phyloP scores from a whole-genome alignment of 2,329 filamentous ascomycete genomes.

The Cladobotryum mycophilum region DNA sequence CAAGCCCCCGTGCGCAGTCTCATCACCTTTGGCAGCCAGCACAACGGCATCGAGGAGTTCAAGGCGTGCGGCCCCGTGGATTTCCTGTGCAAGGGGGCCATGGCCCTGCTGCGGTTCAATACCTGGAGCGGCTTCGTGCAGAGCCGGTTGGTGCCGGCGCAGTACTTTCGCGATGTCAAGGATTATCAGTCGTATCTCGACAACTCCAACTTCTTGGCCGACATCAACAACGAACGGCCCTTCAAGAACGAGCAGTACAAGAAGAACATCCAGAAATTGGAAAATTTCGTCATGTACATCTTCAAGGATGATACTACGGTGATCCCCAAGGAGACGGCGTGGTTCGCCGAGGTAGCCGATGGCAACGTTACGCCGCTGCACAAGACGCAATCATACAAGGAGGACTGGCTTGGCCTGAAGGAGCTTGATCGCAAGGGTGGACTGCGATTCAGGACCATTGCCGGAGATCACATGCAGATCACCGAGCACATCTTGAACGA shows the following conservation, averaged over 20 bases:
- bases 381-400: constrained; percentile 67
- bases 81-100: constrained; percentile 73
- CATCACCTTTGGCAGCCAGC: constrained; percentile 84
- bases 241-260: constrained; percentile 70
- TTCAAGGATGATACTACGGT: constrained; percentile 83
- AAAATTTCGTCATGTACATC: constrained; percentile 81
- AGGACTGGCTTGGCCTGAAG: constrained; percentile 90
- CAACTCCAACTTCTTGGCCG: constrained; percentile 80
- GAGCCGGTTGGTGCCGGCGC: constrained; percentile 75
- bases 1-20: constrained; percentile 67
- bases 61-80: constrained; percentile 65
- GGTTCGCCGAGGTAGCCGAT: constrained; percentile 82
- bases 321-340: constrained; percentile 82
- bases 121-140: constrained; percentile 79
- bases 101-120: constrained; percentile 70
- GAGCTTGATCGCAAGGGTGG: constrained; percentile 71
- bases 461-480: constrained; percentile 81
- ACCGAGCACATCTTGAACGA: constrained; percentile 57
- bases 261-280: constrained; percentile 60
- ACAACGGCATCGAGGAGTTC: constrained; percentile 87
- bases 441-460: constrained; percentile 65
- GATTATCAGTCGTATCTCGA: constrained; percentile 66
- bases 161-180: constrained; percentile 82
- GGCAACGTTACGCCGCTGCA: constrained; percentile 62
- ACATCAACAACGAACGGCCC: constrained; percentile 87